phyloP scores from a whole-genome alignment of 176 grass and related monocot species.

The Urochloa ruziziensis region DNA sequence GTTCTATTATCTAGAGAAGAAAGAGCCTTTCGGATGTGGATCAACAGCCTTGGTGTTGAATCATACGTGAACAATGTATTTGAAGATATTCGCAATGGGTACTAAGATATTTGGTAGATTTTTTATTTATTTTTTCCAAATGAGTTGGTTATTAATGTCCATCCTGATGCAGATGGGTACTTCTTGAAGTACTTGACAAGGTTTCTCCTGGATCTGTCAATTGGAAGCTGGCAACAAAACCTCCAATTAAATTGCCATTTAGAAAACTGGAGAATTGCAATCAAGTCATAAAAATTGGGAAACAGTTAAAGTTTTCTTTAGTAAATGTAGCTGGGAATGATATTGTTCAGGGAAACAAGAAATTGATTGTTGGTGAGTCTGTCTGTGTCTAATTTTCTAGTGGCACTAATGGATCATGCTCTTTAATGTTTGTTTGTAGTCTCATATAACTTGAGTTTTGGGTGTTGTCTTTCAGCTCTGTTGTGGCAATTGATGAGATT shows the following conservation, averaged over 20 bases:
- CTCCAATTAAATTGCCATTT: slow-evolving; percentile 94
- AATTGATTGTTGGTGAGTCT: slow-evolving; percentile 89
- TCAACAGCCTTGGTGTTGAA: slow-evolving; percentile 90
- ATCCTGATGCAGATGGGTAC: slow-evolving; percentile 84
- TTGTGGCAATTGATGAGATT: slow-evolving; percentile 99
- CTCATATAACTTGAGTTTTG: slow-evolving; percentile 21
- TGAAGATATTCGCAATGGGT: slow-evolving; percentile 97
- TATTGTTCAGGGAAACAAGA: slow-evolving; percentile 99
- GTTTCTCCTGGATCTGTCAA: slow-evolving; percentile 88
- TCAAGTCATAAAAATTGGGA: slow-evolving; percentile 92
- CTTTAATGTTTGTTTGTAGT: background rate
- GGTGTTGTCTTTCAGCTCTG: slow-evolving; percentile 70
- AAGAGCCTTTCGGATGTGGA: slow-evolving; percentile 97
- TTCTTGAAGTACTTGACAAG: slow-evolving; percentile 97
- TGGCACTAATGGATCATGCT: background rate
- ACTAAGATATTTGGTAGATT: slow-evolving; percentile 26
- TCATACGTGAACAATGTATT: slow-evolving; percentile 98
- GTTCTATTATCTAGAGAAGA: slow-evolving; percentile 91
- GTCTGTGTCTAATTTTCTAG: background rate
- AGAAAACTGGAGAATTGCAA: slow-evolving; percentile 99
- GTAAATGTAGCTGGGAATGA: slow-evolving; percentile 98
- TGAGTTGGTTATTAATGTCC: background rate
- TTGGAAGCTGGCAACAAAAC: slow-evolving; percentile 93
- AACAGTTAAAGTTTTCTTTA: slow-evolving; percentile 80
- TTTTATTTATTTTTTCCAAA: slow-evolving; percentile 23